Conservation (phyloP, 106 monocot genomes). For the Dioscorea zingiberensis region DNA sequence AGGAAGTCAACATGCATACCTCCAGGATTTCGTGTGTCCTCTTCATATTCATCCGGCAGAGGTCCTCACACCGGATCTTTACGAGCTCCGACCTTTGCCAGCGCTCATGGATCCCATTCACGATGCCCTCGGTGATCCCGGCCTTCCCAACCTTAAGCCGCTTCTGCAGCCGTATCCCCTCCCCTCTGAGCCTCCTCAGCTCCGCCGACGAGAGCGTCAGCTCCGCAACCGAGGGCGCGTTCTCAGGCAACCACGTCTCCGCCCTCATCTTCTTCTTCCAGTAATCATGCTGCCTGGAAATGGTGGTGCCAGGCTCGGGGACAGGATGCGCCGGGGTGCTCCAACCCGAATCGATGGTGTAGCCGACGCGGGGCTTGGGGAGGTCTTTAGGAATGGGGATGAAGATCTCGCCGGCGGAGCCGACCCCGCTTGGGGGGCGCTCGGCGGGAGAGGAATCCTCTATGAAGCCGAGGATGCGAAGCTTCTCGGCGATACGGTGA, state of each 20-base stretch:
- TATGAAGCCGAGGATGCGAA: conserved; percentile 79
- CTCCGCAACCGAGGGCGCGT: conserved; percentile 58
- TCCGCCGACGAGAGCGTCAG: conserved; percentile 41
- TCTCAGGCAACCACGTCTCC: not conserved
- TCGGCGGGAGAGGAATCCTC: conserved; percentile 5
- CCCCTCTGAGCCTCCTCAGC: conserved; percentile 50
- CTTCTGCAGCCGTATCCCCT: conserved; percentile 53
- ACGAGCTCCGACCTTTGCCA: conserved; percentile 81
- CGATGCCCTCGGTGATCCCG: conserved; percentile 88
- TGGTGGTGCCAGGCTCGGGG: conserved; percentile 48
- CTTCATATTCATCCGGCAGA: conserved; percentile 92
- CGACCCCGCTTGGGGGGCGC: not conserved
- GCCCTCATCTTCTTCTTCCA: conserved; percentile 33
- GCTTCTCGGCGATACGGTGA: conserved; percentile 90
- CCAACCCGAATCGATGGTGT: conserved; percentile 88
- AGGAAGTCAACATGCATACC: conserved; percentile 26
- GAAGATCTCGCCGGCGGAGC: conserved; percentile 80
- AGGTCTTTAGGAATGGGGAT: conserved; percentile 63
- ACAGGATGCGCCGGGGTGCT: conserved; percentile 68
- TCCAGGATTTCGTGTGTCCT: conserved; percentile 91
- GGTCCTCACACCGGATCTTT: conserved; percentile 81
- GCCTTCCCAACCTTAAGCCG: conserved; percentile 82
- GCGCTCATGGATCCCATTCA: conserved; percentile 97
- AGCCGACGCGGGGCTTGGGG: conserved; percentile 57
- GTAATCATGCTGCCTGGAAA: conserved; percentile 28